phyloP scores from a whole-genome alignment of 2,329 filamentous ascomycete genomes.

The Colletotrichum eleusines region DNA sequence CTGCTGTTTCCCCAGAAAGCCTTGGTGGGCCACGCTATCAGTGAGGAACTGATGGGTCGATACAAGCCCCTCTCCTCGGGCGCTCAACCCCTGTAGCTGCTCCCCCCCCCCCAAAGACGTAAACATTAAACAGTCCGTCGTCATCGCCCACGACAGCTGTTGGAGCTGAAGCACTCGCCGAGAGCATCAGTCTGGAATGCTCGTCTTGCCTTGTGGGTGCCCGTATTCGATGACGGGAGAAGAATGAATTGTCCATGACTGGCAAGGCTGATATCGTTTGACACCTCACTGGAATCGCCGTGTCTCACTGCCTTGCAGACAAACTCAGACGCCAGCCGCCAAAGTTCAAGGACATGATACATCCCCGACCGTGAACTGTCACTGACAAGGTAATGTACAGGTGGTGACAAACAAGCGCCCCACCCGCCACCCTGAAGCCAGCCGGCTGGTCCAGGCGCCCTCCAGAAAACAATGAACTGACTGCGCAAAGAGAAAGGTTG shows the following conservation, averaged over 20 bases:
- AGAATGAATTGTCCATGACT: not conserved
- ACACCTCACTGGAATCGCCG: slow-evolving; percentile 11
- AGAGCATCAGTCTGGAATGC: slow-evolving; percentile 24
- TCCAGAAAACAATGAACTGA: slow-evolving; percentile 9
- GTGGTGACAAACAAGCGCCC: slow-evolving; percentile 30
- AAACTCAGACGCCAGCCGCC: not conserved
- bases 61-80: slow-evolving; percentile 4
- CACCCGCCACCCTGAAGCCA: slow-evolving; percentile 27
- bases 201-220: not conserved
- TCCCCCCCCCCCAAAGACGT: slow-evolving; percentile 18
- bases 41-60: slow-evolving; percentile 35
- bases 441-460: slow-evolving; percentile 1
- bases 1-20: slow-evolving; percentile 22
- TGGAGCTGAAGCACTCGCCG: slow-evolving; percentile 30
- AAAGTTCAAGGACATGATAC: slow-evolving; percentile 3
- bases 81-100: slow-evolving; percentile 18
- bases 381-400: too few relatives aligned
- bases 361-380: slow-evolving; percentile 6
- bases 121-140: slow-evolving; percentile 18
- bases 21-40: slow-evolving; percentile 12
- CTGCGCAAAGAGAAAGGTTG: slow-evolving; percentile 3
- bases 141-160: slow-evolving; percentile 33
- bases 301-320: slow-evolving; percentile 12
- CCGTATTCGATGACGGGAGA: not conserved
- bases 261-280: slow-evolving; percentile 13